Evolutionary conservation across 2,329 filamentous ascomycete species (phyloP).

Genomic region (Neonectria punicea): DNA sequence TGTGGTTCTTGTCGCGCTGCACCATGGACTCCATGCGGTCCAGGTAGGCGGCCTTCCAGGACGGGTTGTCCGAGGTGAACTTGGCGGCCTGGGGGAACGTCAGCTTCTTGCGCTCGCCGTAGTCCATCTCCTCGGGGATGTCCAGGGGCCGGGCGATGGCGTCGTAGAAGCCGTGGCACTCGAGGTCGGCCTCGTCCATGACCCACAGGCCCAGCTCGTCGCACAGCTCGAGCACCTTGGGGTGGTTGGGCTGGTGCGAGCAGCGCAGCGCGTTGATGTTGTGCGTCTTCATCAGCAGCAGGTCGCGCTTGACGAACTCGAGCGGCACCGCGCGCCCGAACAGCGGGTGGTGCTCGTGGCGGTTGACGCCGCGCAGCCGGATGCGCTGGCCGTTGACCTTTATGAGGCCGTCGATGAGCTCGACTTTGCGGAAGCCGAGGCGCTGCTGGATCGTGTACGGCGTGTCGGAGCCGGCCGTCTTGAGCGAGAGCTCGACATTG

Average conservation of each 20-base stretch:
- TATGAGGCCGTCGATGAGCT: slow-evolving; percentile 71
- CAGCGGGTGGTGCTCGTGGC: slow-evolving; percentile 76
- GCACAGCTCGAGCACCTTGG: slow-evolving; percentile 66
- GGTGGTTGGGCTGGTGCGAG: slow-evolving; percentile 75
- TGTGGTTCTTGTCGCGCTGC: slow-evolving; percentile 75
- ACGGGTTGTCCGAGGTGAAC: slow-evolving; percentile 69
- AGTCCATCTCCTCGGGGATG: slow-evolving; percentile 66
- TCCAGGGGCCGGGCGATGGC: slow-evolving; percentile 60
- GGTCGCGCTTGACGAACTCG: slow-evolving; percentile 69
- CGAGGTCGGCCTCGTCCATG: slow-evolving; percentile 62
- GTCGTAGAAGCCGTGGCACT: slow-evolving; percentile 65
- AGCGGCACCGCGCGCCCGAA: slow-evolving; percentile 71
- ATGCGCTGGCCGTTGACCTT: slow-evolving; percentile 72
- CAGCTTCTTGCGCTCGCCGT: slow-evolving; percentile 69
- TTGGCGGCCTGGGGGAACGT: slow-evolving; percentile 64
- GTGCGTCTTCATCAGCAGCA: slow-evolving; percentile 75
- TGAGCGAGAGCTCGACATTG: slow-evolving; percentile 62
- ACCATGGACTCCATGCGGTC: slow-evolving; percentile 74
- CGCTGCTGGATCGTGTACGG: slow-evolving; percentile 59
- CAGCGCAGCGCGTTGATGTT: slow-evolving; percentile 78
- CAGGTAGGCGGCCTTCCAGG: slow-evolving; percentile 72
- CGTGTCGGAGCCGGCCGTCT: slow-evolving; percentile 49
- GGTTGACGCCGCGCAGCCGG: slow-evolving; percentile 68
- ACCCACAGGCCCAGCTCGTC: slow-evolving; percentile 75
- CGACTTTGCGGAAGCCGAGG: slow-evolving; percentile 73